These are phyloP conservation scores for Colletotrichum zoysiae DNA, from an alignment of 2,329 filamentous ascomycete species.

Conservation along the genomic window DNA sequence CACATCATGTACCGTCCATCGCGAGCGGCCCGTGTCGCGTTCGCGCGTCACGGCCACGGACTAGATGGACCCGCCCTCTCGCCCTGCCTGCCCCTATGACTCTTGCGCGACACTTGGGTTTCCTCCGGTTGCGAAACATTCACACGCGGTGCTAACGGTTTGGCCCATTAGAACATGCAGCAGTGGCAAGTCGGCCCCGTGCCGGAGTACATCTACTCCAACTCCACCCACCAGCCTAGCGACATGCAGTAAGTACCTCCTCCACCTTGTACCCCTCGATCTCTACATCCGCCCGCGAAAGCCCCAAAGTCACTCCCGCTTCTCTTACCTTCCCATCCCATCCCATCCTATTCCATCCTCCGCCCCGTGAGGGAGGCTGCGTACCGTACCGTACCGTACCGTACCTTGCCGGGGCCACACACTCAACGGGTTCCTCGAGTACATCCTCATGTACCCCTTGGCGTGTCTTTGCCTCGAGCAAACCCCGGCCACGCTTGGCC, in stretches of 20 bases:
- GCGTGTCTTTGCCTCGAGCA: slow-evolving; percentile 28
- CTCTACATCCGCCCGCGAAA: slow-evolving; percentile 9
- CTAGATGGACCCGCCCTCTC: slow-evolving; percentile 7
- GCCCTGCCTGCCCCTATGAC: slow-evolving; percentile 29
- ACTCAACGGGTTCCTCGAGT: slow-evolving; percentile 20
- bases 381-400: slow-evolving; percentile 20
- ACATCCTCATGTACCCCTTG: slow-evolving; percentile 35
- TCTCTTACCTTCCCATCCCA: slow-evolving; percentile 28
- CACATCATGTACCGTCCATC: slow-evolving; percentile 28
- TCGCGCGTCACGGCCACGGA: slow-evolving; percentile 21
- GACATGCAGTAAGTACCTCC: slow-evolving; percentile 70
- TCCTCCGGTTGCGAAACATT: slow-evolving; percentile 34
- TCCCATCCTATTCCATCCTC: slow-evolving; percentile 48
- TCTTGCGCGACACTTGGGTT: slow-evolving; percentile 36
- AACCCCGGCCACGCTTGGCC: slow-evolving; percentile 31
- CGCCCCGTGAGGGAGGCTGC: slow-evolving; percentile 38
- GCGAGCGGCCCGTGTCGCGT: slow-evolving; percentile 34
- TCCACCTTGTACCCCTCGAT: slow-evolving; percentile 47
- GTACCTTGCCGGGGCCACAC: slow-evolving; percentile 7
- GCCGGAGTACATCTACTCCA: slow-evolving; percentile 69
- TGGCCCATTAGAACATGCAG: slow-evolving; percentile 64
- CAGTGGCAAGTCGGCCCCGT: slow-evolving; percentile 72
- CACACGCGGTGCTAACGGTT: slow-evolving; percentile 39
- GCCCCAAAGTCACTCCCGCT: slow-evolving; percentile 30
- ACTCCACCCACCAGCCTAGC: slow-evolving; percentile 65